A percentile compares a stretch with the other conserved stretches of the same genome.
These are phyloP conservation scores for Mucor mucedo DNA, from an alignment of 371 early-diverging fungal genomes.

Conservation along the genomic window DNA sequence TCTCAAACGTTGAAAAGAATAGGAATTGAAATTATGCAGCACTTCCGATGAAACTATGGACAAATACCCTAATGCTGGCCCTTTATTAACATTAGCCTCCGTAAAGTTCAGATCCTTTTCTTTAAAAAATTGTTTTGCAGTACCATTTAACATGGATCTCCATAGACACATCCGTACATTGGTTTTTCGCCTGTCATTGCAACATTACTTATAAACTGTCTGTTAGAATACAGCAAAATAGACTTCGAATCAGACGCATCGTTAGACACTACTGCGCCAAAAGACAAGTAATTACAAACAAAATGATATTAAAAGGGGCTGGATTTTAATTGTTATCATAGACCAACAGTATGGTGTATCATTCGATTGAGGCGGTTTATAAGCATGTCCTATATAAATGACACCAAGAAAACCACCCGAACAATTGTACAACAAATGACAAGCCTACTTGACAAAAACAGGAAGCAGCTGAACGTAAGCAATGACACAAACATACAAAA, in stretches of 20 bases:
- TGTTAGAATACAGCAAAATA: constrained; percentile 26
- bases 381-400: not conserved
- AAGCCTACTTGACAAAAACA: constrained; percentile 2
- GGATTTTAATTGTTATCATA: not conserved
- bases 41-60: constrained; percentile 14
- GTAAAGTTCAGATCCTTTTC: constrained; percentile 4
- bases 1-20: not conserved
- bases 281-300: not conserved
- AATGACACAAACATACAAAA: not conserved
- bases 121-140: not conserved
- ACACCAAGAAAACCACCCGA: not conserved
- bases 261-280: not conserved
- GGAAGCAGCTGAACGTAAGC: not conserved
- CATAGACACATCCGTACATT: constrained; percentile 22
- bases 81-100: constrained; percentile 17
- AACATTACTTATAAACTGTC: constrained; percentile 8
- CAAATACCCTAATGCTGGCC: constrained; percentile 14
- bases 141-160: not conserved
- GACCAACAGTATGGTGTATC: constrained; percentile 25
- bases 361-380: constrained; percentile 19
- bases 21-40: constrained; percentile 17
- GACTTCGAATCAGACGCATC: not conserved
- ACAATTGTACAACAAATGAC: not conserved
- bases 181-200: constrained; percentile 5
- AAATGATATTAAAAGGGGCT: not conserved